Conservation (phyloP, 768 basidiomycete genomes). For the Lactarius deliciosus region DNA sequence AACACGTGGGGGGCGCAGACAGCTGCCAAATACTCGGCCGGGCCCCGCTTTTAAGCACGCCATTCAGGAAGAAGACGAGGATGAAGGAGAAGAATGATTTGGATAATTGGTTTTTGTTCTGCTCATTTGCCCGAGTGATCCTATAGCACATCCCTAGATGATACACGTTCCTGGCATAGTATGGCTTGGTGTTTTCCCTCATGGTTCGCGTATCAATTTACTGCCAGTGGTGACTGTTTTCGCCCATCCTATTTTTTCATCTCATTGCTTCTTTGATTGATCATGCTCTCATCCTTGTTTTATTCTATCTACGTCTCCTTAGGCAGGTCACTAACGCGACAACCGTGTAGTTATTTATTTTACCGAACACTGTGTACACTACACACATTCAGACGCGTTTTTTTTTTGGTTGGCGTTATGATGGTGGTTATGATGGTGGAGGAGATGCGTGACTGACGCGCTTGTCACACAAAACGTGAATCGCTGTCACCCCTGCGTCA, state of each 20-base stretch:
- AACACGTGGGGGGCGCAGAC: constrained; percentile 57
- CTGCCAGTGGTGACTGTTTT: constrained; percentile 9
- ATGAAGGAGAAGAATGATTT: constrained; percentile 57
- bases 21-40: constrained; percentile 57
- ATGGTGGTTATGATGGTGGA: no score
- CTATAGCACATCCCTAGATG: constrained; percentile 20
- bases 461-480: constrained; percentile 10
- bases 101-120: constrained; percentile 6
- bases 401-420: neutral
- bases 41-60: constrained; percentile 69
- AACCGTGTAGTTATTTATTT: constrained; percentile 21
- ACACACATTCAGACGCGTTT: constrained; percentile 1
- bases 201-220: constrained; percentile 11
- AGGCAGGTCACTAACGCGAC: constrained; percentile 20
- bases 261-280: constrained; percentile 21
- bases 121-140: constrained; percentile 9
- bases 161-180: constrained; percentile 3
- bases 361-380: constrained; percentile 11
- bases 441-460: constrained; percentile 23
- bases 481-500: neutral
- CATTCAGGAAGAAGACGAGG: constrained; percentile 87
- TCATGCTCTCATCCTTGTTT: constrained; percentile 22
- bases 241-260: constrained; percentile 3
- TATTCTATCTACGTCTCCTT: constrained; percentile 21
- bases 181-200: constrained; percentile 13